These are phyloP conservation scores for Xylaria sp. DNA, from an alignment of 2,329 filamentous ascomycete genomes.

Conservation along the genomic window DNA sequence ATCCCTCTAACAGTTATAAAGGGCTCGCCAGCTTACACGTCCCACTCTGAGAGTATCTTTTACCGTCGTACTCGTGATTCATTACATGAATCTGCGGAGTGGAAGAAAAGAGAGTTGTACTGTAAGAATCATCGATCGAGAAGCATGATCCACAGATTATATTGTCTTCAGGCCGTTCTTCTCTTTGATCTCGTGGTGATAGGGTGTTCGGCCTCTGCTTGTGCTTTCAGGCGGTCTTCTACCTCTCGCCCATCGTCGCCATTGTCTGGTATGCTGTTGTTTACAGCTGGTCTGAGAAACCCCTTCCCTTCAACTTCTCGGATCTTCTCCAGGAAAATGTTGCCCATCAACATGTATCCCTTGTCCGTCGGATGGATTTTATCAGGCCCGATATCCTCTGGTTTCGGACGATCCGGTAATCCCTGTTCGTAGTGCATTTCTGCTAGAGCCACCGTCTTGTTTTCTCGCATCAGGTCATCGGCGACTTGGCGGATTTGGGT, in stretches of 20 bases:
- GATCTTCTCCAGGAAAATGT: constrained; percentile 44
- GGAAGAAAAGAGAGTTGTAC: neutral
- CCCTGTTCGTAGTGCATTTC: constrained; percentile 47
- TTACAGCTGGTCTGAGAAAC: constrained; percentile 38
- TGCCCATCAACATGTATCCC: constrained; percentile 48
- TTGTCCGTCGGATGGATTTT: constrained; percentile 44
- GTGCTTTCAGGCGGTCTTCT: constrained; percentile 39
- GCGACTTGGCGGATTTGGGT: constrained; percentile 44
- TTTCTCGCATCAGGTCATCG: constrained; percentile 40
- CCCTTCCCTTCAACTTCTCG: constrained; percentile 42
- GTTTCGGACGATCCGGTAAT: constrained; percentile 36
- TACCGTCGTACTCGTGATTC: neutral
- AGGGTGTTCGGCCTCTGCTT: constrained; percentile 40
- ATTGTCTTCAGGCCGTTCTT: neutral
- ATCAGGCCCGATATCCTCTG: constrained; percentile 43
- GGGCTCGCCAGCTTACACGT: neutral
- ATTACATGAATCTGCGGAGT: neutral
- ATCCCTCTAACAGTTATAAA: neutral
- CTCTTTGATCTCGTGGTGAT: constrained; percentile 13
- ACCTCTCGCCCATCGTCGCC: constrained; percentile 42
- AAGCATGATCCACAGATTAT: neutral
- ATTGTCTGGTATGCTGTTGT: constrained; percentile 40
- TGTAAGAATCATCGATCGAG: neutral
- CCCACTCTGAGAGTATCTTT: neutral
- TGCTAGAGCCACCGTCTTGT: constrained; percentile 40